These are phyloP conservation scores for Comarum palustre DNA, from an alignment of 306 rosid species.

Conservation along the genomic window DNA sequence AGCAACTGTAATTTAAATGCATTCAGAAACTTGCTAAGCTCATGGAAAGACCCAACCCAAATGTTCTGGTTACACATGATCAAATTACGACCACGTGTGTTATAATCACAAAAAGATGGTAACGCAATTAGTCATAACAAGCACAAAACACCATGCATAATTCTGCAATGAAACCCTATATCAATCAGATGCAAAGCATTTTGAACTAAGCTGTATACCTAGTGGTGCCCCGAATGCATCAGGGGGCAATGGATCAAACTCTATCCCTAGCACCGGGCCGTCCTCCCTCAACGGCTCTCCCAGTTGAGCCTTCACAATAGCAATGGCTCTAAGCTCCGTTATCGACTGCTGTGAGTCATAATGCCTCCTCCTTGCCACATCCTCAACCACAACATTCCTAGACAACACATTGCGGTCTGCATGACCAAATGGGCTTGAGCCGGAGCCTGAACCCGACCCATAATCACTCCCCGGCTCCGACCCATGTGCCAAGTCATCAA, in stretches of 20 bases:
- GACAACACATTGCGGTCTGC: conserved; percentile 54
- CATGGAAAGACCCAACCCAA: not conserved
- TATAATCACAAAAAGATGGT: not conserved
- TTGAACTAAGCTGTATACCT: conserved; percentile 38
- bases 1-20: conserved; percentile 1
- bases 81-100: not conserved
- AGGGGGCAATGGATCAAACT: conserved; percentile 91
- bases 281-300: conserved; percentile 92
- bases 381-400: conserved; percentile 40
- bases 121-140: not conserved
- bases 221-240: conserved; percentile 96
- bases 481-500: conserved; percentile 51
- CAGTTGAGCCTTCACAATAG: conserved; percentile 89
- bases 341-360: conserved; percentile 65
- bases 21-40: not conserved
- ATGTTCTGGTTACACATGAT: not conserved
- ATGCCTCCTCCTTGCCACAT: conserved; percentile 50
- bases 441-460: conserved; percentile 93
- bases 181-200: not conserved
- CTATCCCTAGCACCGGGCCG: conserved; percentile 84
- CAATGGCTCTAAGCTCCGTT: conserved; percentile 82
- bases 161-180: conserved; percentile 3
- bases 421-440: conserved; percentile 70
- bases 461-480: conserved; percentile 67
- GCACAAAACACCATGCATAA: not conserved